Evolutionary conservation across 148 eudicot genomes (phyloP), one percentile per base, ranked within the genome.

Genomic region (Cornus controversa): DNA sequence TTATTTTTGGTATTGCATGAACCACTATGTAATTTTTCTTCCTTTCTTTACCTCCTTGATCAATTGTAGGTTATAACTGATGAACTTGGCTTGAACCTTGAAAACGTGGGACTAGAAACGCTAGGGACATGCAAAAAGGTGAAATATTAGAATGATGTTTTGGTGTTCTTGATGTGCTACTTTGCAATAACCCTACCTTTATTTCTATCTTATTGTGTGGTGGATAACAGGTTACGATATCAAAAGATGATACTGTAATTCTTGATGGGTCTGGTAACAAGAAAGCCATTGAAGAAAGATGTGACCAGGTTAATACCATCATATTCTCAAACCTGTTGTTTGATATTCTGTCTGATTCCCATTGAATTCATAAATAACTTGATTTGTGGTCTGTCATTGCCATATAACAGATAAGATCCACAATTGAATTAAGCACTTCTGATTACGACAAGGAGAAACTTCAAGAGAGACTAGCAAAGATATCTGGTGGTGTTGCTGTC

Each of bases 401-500:
- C 22, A 25, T 63, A 7, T 67, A 73, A 83, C 97, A 94, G 97
- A 81, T 94, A 26, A 82, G 97, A 57, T 86, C 95, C 70, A 82
- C 77, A 72, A 81, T 94, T 68, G 97, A 94, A 77, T 70, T 81
- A 70, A 90, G 92, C 86, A 89, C 95, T 23, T 94, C 98, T 74
- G 97, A 94, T 47, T 94, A 94, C 62, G 98, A 94, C 82, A 94
- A 90, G 81, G 98, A 94, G 86, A 94, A 94, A 87, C 75, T 90
- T 66, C 91, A 91, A 72, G 98, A 94, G 85, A 90, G 98, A 78
- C 84, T 94, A 63, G 98, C 98, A 37, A 94, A 94, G 80, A 90
- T 94, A 24, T 94, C 98, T 63, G 98, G 97, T 62, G 98, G 98
- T 58, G 96, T 94, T 79, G 98, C 97, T 63, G 98, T 94, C 8